Evolutionary conservation across 768 basidiomycete species (phyloP).

Genomic region (Pleurotus giganteus): DNA sequence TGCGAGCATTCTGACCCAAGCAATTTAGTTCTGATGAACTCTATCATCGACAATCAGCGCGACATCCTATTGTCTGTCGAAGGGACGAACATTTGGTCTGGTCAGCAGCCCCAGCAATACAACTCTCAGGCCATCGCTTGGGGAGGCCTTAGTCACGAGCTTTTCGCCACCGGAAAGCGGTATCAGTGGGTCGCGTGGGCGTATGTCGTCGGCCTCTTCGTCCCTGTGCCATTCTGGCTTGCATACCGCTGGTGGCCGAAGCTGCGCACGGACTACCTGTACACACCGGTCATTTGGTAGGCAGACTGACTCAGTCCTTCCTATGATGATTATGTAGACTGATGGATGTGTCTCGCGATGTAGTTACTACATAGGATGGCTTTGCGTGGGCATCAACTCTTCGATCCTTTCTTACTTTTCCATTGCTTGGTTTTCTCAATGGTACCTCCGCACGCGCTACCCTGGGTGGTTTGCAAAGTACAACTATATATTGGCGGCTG

Average conservation of each 20-base stretch:
- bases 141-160: constrained; percentile 44
- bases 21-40: constrained; percentile 52
- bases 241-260: constrained; percentile 42
- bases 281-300: constrained; percentile 45
- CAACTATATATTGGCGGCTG: constrained; percentile 40
- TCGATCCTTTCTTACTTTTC: constrained; percentile 38
- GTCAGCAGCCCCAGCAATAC: constrained; percentile 47
- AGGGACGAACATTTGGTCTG: constrained; percentile 54
- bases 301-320: constrained; percentile 5
- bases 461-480: constrained; percentile 47
- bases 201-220: constrained; percentile 45
- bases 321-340: background rate
- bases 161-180: constrained; percentile 40
- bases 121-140: constrained; percentile 52
- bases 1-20: background rate
- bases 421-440: constrained; percentile 45
- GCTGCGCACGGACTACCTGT: constrained; percentile 42
- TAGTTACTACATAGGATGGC: constrained; percentile 48
- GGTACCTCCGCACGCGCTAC: constrained; percentile 41
- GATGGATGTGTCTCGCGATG: background rate
- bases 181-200: constrained; percentile 51
- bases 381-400: constrained; percentile 50
- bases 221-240: constrained; percentile 56
- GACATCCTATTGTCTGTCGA: constrained; percentile 51
- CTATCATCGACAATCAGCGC: constrained; percentile 49